These are phyloP conservation scores for Phycomyces blakesleeanus DNA, from an alignment of 192 early-diverging fungal species.

Conservation along the genomic window DNA sequence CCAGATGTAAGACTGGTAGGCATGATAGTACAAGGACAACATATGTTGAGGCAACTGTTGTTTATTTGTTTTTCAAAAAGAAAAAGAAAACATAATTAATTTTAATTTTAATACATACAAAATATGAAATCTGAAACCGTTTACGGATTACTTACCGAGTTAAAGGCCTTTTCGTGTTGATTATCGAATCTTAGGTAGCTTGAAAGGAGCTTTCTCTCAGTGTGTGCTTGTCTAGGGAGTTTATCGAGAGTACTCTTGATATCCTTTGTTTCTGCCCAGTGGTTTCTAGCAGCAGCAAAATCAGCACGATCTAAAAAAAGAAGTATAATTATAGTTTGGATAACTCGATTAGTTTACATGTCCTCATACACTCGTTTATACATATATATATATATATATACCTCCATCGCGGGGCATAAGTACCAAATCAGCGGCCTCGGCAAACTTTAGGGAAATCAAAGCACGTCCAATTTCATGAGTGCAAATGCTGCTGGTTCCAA, in stretches of 20 bases:
- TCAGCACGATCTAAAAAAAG: slow-evolving; percentile 56
- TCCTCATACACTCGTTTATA: neutral
- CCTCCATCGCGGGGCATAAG: slow-evolving; percentile 76
- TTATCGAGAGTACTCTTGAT: slow-evolving; percentile 52
- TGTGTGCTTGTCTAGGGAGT: slow-evolving; percentile 64
- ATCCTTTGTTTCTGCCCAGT: slow-evolving; percentile 65
- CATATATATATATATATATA: no score
- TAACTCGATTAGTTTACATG: neutral
- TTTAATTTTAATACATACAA: neutral
- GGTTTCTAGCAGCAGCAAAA: slow-evolving; percentile 56
- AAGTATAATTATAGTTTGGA: neutral
- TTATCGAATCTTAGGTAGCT: slow-evolving; percentile 15
- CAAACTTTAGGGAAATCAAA: slow-evolving; percentile 70
- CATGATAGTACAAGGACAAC: slow-evolving; percentile 90
- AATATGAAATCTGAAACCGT: no score
- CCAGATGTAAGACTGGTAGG: slow-evolving; percentile 95
- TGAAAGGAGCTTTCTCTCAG: slow-evolving; percentile 52
- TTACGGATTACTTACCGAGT: slow-evolving; percentile 46
- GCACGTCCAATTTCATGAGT: slow-evolving; percentile 80
- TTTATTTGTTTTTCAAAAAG: slow-evolving; percentile 3
- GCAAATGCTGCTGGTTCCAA: slow-evolving; percentile 79
- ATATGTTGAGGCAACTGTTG: slow-evolving; percentile 77
- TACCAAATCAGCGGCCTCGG: slow-evolving; percentile 72
- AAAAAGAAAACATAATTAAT: slow-evolving; percentile 8
- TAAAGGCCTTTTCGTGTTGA: slow-evolving; percentile 61